Evolutionary conservation across 805 yeast genomes (phyloP).

Genomic region (Lipomyces lipofer): DNA sequence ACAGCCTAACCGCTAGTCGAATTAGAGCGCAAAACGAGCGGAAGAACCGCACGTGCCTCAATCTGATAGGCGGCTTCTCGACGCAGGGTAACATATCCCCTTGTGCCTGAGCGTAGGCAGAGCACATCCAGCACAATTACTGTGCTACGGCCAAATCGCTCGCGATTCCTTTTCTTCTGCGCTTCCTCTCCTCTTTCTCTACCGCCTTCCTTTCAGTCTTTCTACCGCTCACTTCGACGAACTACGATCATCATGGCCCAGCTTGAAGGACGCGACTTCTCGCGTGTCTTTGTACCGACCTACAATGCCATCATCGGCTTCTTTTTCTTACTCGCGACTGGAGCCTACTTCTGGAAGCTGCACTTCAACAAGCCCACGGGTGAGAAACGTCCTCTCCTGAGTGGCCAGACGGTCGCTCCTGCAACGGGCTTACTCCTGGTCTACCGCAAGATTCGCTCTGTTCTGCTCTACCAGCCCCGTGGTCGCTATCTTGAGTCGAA

Average conservation of each 20-base stretch:
- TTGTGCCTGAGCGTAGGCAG: not conserved
- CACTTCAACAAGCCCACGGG: slow-evolving; percentile 23
- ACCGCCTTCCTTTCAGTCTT: not conserved
- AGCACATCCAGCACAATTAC: not conserved
- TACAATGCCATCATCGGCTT: slow-evolving; percentile 31
- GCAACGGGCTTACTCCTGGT: slow-evolving; percentile 18
- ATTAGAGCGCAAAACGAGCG: too few relatives aligned
- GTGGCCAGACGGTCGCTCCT: slow-evolving; percentile 22
- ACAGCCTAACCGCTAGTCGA: too few relatives aligned
- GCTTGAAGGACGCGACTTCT: slow-evolving; percentile 28
- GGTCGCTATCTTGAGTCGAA: slow-evolving; percentile 32
- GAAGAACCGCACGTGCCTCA: not conserved
- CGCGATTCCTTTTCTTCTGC: not conserved
- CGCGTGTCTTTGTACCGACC: slow-evolving; percentile 30
- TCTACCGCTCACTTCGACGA: not conserved
- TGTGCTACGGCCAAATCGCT: not conserved
- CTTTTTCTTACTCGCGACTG: slow-evolving; percentile 27
- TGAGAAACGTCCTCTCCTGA: slow-evolving; percentile 30
- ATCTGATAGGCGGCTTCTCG: not conserved
- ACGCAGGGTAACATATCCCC: not conserved
- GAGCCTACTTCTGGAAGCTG: slow-evolving; percentile 24
- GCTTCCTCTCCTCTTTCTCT: slow-evolving; percentile 1
- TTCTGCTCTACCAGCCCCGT: slow-evolving; percentile 30
- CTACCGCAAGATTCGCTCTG: slow-evolving; percentile 26
- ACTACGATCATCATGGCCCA: slow-evolving; percentile 13